Conservation (phyloP, 1,284 basidiomycete genomes). For the Cryptococcus sp. region DNA sequence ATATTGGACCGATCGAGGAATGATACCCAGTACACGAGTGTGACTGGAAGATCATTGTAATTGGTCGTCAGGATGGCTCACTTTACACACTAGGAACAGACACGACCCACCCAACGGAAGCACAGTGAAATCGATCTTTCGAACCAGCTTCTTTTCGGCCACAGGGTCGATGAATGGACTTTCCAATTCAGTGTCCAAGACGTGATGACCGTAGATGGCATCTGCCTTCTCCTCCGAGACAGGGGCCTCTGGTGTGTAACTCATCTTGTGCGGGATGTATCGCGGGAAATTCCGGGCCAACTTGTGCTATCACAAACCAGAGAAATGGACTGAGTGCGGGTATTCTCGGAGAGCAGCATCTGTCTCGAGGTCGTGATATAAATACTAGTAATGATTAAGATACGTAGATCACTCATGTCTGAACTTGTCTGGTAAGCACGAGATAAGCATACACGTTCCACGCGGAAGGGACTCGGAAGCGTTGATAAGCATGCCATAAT, state of each 20-base stretch:
- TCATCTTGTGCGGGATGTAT: neutral
- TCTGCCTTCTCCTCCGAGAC: slow-evolving; percentile 2
- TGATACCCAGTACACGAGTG: slow-evolving; percentile 17
- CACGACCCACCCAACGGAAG: slow-evolving; percentile 14
- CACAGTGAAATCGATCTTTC: slow-evolving; percentile 26
- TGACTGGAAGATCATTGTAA: slow-evolving; percentile 1
- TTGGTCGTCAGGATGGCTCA: neutral
- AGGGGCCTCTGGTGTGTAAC: neutral
- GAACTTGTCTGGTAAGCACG: too few relatives aligned
- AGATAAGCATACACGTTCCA: too few relatives aligned
- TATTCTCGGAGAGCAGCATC: too few relatives aligned
- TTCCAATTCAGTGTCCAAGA: neutral
- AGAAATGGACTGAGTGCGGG: too few relatives aligned
- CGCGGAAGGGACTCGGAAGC: too few relatives aligned
- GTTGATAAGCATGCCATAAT: too few relatives aligned
- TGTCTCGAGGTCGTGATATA: too few relatives aligned
- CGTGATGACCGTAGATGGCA: neutral
- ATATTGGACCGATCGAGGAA: slow-evolving; percentile 16
- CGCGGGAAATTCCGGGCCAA: too few relatives aligned
- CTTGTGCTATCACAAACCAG: too few relatives aligned
- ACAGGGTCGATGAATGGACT: slow-evolving; percentile 12
- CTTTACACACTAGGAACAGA: neutral
- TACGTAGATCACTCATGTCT: too few relatives aligned
- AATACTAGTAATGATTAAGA: too few relatives aligned
- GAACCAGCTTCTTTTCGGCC: slow-evolving; percentile 20